A percentile compares a stretch with the other conserved stretches of the same genome.
Evolutionary conservation across 2,329 filamentous ascomycete genomes (phyloP).

Genomic region (Fusarium pseudoanthophilum): DNA sequence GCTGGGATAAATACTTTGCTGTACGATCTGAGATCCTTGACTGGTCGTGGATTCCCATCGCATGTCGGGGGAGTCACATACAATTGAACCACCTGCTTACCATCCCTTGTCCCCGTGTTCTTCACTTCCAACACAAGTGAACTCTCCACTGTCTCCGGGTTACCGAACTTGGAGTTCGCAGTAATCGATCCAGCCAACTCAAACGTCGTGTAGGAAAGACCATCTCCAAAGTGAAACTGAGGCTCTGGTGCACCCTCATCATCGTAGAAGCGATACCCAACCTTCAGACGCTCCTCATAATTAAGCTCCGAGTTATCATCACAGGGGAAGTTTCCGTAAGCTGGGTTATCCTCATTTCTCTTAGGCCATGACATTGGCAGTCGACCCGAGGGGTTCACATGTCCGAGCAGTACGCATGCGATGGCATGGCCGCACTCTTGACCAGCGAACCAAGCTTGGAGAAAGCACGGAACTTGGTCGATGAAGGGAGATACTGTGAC

Average conservation of each 20-base stretch:
- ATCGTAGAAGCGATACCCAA: slow-evolving; percentile 6
- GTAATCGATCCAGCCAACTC: background rate
- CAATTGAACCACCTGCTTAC: background rate
- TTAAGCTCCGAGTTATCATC: background rate
- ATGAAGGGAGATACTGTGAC: background rate
- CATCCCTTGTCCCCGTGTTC: background rate
- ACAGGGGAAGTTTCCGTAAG: background rate
- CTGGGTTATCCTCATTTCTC: slow-evolving; percentile 2
- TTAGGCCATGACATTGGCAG: slow-evolving; percentile 1
- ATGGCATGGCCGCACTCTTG: slow-evolving; percentile 3
- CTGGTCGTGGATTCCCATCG: background rate
- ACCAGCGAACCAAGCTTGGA: slow-evolving; percentile 1
- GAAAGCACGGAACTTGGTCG: background rate
- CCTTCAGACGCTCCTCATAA: slow-evolving; percentile 1
- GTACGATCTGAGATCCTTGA: background rate
- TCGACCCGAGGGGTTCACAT: background rate
- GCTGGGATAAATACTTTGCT: background rate
- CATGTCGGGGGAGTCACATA: background rate
- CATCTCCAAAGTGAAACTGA: slow-evolving; percentile 1
- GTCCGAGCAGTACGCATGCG: background rate
- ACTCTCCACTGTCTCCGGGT: accelerated
- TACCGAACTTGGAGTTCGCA: accelerated
- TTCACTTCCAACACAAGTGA: background rate
- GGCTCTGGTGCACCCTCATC: background rate
- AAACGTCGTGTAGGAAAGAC: slow-evolving; percentile 4